These are phyloP conservation scores for Thielaviopsis populi DNA, from an alignment of 2,329 filamentous ascomycete genomes.

Conservation along the genomic window DNA sequence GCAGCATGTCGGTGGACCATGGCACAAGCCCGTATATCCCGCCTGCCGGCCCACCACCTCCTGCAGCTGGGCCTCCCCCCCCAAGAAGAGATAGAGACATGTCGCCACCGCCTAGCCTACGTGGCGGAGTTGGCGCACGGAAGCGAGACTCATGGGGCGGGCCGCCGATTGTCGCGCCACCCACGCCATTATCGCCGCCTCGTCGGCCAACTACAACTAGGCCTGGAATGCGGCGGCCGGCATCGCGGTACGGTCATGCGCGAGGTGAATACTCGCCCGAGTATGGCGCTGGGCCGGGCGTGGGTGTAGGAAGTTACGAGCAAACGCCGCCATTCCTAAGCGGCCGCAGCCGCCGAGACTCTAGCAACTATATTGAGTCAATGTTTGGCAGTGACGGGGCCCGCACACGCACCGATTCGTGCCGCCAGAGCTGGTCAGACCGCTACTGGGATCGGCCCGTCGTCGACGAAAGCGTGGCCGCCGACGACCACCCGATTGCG, in stretches of 20 bases:
- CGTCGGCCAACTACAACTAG: constrained; percentile 10
- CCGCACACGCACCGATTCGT: neutral
- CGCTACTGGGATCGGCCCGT: constrained; percentile 7
- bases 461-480: neutral
- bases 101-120: constrained; percentile 8
- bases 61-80: neutral
- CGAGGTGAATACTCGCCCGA: constrained; percentile 7
- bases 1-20: constrained; percentile 16
- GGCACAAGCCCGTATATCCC: constrained; percentile 11
- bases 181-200: constrained; percentile 15
- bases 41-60: neutral
- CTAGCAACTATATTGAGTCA: neutral
- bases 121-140: neutral
- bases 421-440: constrained; percentile 6
- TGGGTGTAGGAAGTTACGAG: constrained; percentile 3
- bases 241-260: constrained; percentile 7
- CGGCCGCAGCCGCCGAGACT: constrained; percentile 4
- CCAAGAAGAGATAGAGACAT: neutral
- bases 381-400: neutral
- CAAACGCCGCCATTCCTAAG: neutral
- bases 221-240: constrained; percentile 1
- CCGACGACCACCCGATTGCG: neutral
- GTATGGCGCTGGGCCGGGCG: neutral
- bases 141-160: constrained; percentile 15
- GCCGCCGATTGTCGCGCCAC: constrained; percentile 9